Base-by-base conservation (phyloP, 768 basidiomycete genomes). In the Amanita inopinata region DNA sequence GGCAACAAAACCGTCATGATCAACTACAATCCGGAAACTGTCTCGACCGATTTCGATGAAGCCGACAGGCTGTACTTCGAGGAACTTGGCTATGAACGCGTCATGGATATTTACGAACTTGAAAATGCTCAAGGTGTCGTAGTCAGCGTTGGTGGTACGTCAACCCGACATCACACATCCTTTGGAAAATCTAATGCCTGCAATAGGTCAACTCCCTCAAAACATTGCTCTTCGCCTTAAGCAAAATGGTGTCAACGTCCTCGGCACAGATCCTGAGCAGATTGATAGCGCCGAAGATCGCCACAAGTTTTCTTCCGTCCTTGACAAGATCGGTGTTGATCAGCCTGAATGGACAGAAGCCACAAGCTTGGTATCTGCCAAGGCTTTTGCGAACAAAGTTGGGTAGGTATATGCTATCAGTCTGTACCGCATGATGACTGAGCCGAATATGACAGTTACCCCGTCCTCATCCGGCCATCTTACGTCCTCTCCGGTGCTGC, bases 11-110 rank as follows among this genome's bases (percentile, higher is more conserved):
- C 96, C 33, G 81, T 99, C 67, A 98, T 98, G 94, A 75, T 99
- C 74, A 99, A 99, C 71, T 99, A 99, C 65, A 99, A 98, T 64
- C 94, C 94, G 6, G 96, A 99, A 65, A 99, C 96, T 3, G 96
- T 98, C 31, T 97, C 93, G 5, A 99, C 96, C 45, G 96, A 98
- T 62, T 99, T 93, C 61, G 96, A 99, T 56, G 96, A 99, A 66
- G 96, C 96, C n/a, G 96, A 98, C 55, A 71, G 96, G 45, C 67
- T 99, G 35, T 99, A 99, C 70, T 99, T 99, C 59, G 96, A 99
- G 61, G 94, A 98, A 60, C 78, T 99, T 45, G 91, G 94, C 38
- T 98, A 76, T 65, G 96, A 99, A 63, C 80, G 94, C 31, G 93
- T 99, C 49, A 97, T 99, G 94, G 96, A 99, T 62, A 98, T 99